Evolutionary conservation across 2,329 filamentous ascomycete species (phyloP), one percentile per base, ranked within the genome.

Genomic region (Fusarium piperis): DNA sequence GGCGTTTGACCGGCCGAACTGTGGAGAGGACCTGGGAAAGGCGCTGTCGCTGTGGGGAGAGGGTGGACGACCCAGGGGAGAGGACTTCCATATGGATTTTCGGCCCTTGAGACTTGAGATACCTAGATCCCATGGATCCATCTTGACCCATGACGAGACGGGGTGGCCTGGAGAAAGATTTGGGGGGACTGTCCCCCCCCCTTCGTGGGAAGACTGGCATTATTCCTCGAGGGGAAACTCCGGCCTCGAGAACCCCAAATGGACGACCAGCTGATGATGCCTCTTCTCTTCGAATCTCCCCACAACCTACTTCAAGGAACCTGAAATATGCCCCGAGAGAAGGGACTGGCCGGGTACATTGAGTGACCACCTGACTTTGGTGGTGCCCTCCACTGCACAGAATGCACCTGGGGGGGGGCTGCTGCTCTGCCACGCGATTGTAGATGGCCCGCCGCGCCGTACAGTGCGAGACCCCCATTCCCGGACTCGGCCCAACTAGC

Each of bases 1-100:
- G 86, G 86, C 86, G 84, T 79, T 86, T 88, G 80, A 81, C 85
- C 86, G 86, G 86, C 85, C 81, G 83, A 87, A 88, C 87, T 86
- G 86, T 88, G 86, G 86, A 83, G 85, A 70, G 66, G 57, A 46
- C 35, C 65, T 55, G 52, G 60, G 39, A 63, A 46, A 57, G 64
- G 32, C 62, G 58, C 59, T 59, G 61, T 61, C 46, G 56, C 44
- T 72, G 68, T 72, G 68, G 69, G 68, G 66, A 53, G 41, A 53
- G 41, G 38, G 39, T 23, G 59, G 35, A 33, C 26, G 53, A 62
- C 57, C 52, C 68, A 52, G 68, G 65, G 68, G 68, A 64, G 66
- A 20, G 39, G 39, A n/a, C 23, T 23, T 28, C 26, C 23, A 32
- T 62, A 16, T 15, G 33, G 33, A 35, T 32, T 32, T 32, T 32